Base-by-base conservation (phyloP, 345 rosid genomes). In the Isatis tinctoria region DNA sequence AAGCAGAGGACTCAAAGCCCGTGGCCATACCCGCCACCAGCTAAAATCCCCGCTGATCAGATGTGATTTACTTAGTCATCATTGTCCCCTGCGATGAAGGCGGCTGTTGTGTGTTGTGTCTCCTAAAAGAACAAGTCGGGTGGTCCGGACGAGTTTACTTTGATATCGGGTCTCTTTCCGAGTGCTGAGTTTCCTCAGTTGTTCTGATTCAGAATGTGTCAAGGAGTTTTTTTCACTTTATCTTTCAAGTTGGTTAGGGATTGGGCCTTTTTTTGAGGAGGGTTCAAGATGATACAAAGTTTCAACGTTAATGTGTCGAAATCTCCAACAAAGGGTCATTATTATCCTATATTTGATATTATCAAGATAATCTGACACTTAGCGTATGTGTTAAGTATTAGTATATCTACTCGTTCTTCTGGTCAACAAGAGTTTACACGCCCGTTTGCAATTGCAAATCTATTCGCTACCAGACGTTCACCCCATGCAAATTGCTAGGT, bases 1-100 rank as follows among this genome's bases (percentile, higher is more conserved):
- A 89, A 59, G 88, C 89, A 0, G 97, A 91, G 75, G 97, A 94
- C 76, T 81, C 85, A 3, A 88, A 89, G 77, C 85, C 92, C 5
- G 83, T 86, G 63, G 65, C 88, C 8, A 82, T 83, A 36, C 85
- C 87, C 1, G 73, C 84, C 54, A 66, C 69, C 30, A 77, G 72
- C 66, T 75, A 75, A 64, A 61, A n/a, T n/a, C 6, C 35, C 7
- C 52, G 22, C 52, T 16, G 61, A 74, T 26, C 48, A 44, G 14
- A 33, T 7, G 27, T 74, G 73, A 30, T 69, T 49, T 13, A 11
- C 11, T 2, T 10, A 49, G 73, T 52, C 79, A 41, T 60, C 78
- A 60, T 75, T 68, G 49, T 20, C 56, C 56, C 10, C 16, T 4
- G 60, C 35, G 26, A 57, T 57, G 59, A 57, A 45, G 72, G 39